phyloP scores from a whole-genome alignment of 129 eudicot species.

The Erigeron canadensis region DNA sequence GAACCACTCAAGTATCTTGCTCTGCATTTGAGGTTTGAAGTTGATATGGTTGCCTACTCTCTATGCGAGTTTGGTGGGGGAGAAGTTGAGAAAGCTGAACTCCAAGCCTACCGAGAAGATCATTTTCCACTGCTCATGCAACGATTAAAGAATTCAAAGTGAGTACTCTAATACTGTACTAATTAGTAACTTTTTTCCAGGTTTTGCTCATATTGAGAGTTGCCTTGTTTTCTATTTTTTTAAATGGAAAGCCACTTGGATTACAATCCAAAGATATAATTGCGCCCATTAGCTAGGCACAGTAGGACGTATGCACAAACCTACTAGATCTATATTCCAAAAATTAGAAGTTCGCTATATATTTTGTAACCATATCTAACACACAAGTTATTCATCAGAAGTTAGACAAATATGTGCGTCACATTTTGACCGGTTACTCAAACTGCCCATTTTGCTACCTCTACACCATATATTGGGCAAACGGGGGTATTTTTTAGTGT shows the following conservation, averaged over 20 bases:
- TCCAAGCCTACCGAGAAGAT: slow-evolving; percentile 74
- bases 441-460: not conserved
- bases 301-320: not conserved
- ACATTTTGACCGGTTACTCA: not conserved
- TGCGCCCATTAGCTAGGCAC: not conserved
- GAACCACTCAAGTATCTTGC: slow-evolving; percentile 71
- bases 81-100: slow-evolving; percentile 56
- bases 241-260: too few species aligned
- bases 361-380: not conserved
- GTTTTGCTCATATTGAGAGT: not conserved
- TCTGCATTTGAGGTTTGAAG: slow-evolving; percentile 87
- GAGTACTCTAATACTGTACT: not conserved
- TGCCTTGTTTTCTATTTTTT: not conserved
- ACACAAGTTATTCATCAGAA: not conserved
- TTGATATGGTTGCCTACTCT: slow-evolving; percentile 96
- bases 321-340: not conserved
- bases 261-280: not conserved
- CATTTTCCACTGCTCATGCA: slow-evolving; percentile 87
- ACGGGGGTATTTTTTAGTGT: not conserved
- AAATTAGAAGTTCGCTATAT: not conserved
- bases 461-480: not conserved
- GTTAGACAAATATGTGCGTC: not conserved
- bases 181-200: not conserved
- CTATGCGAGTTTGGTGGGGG: slow-evolving; percentile 94
- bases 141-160: slow-evolving; percentile 63